A percentile compares a stretch with the other conserved stretches of the same genome.
Evolutionary conservation across 73 alveolate species (phyloP).

Genomic region (Paramecium tetraurelia): DNA sequence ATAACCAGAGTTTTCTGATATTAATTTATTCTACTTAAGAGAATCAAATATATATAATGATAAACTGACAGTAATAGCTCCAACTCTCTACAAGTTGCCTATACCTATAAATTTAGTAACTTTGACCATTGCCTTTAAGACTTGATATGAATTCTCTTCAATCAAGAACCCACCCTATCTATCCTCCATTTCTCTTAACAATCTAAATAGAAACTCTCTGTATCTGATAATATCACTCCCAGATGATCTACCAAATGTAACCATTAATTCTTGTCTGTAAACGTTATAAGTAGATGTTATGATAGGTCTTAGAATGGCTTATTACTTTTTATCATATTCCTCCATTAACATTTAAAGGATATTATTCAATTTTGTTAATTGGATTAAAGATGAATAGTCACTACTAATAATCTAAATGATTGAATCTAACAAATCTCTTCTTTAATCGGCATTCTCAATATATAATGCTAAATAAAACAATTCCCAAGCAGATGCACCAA

Average conservation of each 20-base stretch:
- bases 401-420: conserved; percentile 48
- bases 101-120: conserved; percentile 54
- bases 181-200: conserved; percentile 63
- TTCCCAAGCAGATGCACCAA: conserved; percentile 64
- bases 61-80: conserved; percentile 41
- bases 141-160: not conserved
- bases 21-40: conserved; percentile 43
- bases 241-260: conserved; percentile 50
- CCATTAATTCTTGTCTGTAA: conserved; percentile 34
- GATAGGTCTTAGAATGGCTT: not conserved
- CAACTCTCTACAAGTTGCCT: conserved; percentile 59
- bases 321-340: not conserved
- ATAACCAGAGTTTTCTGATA: not conserved
- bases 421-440: conserved; percentile 57
- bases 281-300: conserved; percentile 41
- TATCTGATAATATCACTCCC: conserved; percentile 50
- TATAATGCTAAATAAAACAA: conserved; percentile 54
- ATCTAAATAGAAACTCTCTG: conserved; percentile 51
- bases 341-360: conserved; percentile 48
- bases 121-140: conserved; percentile 19
- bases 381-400: conserved; percentile 49
- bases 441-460: conserved; percentile 34
- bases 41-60: conserved; percentile 51
- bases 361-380: conserved; percentile 35
- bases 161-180: conserved; percentile 45